Conservation (phyloP, 169 alveolate species). For the Neospora caninum region DNA sequence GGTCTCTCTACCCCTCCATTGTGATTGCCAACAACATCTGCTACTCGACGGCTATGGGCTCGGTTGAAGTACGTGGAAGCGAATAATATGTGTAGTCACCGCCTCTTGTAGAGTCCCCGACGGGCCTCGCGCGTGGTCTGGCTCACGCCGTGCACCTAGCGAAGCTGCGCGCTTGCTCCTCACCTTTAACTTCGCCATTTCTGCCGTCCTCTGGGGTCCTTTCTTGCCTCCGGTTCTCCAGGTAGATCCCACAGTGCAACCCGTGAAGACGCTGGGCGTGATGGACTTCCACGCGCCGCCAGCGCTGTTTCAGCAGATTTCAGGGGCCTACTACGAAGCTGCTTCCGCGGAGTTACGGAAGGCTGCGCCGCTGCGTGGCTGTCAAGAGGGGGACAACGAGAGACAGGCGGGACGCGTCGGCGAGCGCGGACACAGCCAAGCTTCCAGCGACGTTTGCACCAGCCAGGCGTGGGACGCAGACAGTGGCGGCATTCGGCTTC, state of each 20-base stretch:
- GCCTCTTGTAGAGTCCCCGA: slow-evolving; percentile 56
- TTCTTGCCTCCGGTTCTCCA: neutral
- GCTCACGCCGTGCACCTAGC: neutral
- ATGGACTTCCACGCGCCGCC: slow-evolving; percentile 59
- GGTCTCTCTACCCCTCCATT: slow-evolving; percentile 95
- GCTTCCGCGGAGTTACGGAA: neutral
- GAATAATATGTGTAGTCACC: slow-evolving; percentile 69
- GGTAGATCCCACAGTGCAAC: slow-evolving; percentile 62
- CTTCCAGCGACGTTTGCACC: slow-evolving; percentile 19
- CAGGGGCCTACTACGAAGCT: slow-evolving; percentile 40
- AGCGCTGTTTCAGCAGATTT: slow-evolving; percentile 39
- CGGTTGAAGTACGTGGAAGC: slow-evolving; percentile 65
- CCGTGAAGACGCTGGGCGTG: slow-evolving; percentile 59
- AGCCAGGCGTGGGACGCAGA: slow-evolving; percentile 40
- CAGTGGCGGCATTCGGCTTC: slow-evolving; percentile 44
- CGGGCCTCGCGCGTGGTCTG: too few relatives aligned
- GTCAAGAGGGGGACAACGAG: neutral
- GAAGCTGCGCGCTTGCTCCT: neutral
- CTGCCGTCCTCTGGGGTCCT: neutral
- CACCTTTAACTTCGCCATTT: neutral
- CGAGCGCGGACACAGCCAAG: neutral
- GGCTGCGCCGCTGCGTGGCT: neutral
- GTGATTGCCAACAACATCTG: slow-evolving; percentile 96
- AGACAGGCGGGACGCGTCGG: neutral
- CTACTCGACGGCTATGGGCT: slow-evolving; percentile 88